Conservation (phyloP, 768 basidiomycete species). For the Auricularia heimuer region DNA sequence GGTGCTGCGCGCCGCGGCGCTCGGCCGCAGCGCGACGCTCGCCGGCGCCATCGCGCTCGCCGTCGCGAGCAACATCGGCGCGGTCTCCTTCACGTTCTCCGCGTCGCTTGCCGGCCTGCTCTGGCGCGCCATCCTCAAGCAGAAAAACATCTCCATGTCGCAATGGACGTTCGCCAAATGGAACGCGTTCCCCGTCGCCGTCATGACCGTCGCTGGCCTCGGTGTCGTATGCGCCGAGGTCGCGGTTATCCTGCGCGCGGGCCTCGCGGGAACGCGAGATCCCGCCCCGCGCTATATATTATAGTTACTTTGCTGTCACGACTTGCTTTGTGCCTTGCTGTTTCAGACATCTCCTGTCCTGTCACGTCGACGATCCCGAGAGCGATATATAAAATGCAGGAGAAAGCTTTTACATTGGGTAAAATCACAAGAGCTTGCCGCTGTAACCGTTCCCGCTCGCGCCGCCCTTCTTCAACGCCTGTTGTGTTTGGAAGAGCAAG, state of each 20-base stretch:
- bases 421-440: conserved; percentile 14
- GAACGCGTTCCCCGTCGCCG: conserved; percentile 56
- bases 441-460: conserved; percentile 8
- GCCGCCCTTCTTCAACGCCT: conserved; percentile 47
- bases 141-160: conserved; percentile 58
- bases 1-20: conserved; percentile 43
- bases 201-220: conserved; percentile 57
- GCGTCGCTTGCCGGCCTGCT: conserved; percentile 83
- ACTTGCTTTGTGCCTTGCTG: not conserved
- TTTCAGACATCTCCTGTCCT: not conserved
- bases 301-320: not conserved
- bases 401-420: not conserved
- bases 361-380: not conserved
- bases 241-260: conserved; percentile 27
- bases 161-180: conserved; percentile 59
- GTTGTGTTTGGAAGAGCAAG: conserved; percentile 72
- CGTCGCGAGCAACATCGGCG: conserved; percentile 82
- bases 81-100: conserved; percentile 80
- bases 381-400: not conserved
- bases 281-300: not conserved
- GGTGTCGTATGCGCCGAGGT: conserved; percentile 71
- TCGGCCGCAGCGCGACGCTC: conserved; percentile 28
- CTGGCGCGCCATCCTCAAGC: conserved; percentile 64
- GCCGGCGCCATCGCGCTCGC: conserved; percentile 61
- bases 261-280: not conserved